These are phyloP conservation scores for Aquilaria malaccensis DNA, from an alignment of 345 rosid species.

Conservation along the genomic window DNA sequence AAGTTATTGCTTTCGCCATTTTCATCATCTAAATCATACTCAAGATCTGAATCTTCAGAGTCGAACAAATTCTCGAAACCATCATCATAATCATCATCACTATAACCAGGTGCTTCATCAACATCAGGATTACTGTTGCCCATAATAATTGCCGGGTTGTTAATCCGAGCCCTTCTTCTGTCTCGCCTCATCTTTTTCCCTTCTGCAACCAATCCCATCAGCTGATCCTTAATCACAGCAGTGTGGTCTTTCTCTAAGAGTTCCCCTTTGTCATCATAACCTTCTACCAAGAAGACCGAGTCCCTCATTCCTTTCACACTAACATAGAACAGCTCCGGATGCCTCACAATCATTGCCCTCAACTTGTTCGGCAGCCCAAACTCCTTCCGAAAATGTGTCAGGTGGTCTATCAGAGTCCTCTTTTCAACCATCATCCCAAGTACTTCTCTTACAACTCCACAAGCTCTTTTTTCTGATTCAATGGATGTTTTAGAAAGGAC, in stretches of 20 bases:
- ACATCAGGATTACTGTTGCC: constrained; percentile 3
- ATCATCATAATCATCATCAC: constrained; percentile 42
- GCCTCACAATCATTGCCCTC: constrained; percentile 69
- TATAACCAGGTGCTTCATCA: constrained; percentile 14
- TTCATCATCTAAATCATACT: constrained; percentile 32
- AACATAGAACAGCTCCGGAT: constrained; percentile 79
- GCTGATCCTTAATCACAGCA: constrained; percentile 35
- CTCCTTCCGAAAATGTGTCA: constrained; percentile 88
- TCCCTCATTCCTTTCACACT: constrained; percentile 74
- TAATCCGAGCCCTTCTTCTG: constrained; percentile 29
- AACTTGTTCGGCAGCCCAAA: constrained; percentile 63
- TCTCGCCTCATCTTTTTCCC: constrained; percentile 66
- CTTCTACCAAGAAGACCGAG: constrained; percentile 70
- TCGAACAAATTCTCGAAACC: constrained; percentile 75
- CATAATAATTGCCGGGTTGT: not conserved
- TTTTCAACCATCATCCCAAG: constrained; percentile 66
- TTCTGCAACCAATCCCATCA: constrained; percentile 55
- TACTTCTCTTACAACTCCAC: constrained; percentile 63
- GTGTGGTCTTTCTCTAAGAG: constrained; percentile 57
- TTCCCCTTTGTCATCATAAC: constrained; percentile 54
- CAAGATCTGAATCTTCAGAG: constrained; percentile 44
- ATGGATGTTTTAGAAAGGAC: constrained; percentile 45
- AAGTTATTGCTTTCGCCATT: constrained; percentile 13
- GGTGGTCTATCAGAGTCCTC: constrained; percentile 71
- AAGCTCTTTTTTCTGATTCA: constrained; percentile 79